phyloP scores from a whole-genome alignment of 2,329 filamentous ascomycete genomes.

The Penicillium sp. region DNA sequence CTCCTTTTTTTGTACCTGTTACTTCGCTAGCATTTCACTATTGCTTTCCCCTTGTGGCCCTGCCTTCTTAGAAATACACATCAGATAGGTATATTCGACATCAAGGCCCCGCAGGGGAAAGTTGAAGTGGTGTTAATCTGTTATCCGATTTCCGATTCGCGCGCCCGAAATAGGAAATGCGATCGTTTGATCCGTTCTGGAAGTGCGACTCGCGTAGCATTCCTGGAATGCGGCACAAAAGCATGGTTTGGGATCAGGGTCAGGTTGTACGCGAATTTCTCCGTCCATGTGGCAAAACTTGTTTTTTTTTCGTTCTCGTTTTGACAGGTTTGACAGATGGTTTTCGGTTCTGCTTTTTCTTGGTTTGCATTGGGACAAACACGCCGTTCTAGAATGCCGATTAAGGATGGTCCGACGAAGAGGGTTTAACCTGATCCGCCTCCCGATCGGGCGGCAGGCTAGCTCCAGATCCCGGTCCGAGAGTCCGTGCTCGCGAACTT shows the following conservation, averaged over 20 bases:
- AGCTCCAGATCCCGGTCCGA: not conserved
- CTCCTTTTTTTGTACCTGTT: not conserved
- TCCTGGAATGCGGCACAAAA: constrained; percentile 2
- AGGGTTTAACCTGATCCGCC: constrained; percentile 3
- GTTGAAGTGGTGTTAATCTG: not conserved
- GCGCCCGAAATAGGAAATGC: not conserved
- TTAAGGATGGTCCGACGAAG: not conserved
- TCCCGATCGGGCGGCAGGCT: not conserved
- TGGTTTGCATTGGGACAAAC: not conserved
- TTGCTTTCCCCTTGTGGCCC: not conserved
- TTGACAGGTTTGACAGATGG: too few relatives aligned
- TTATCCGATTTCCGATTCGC: not conserved
- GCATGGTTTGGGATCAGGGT: constrained; percentile 3
- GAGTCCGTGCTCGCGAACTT: not conserved
- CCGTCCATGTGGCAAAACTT: constrained; percentile 17
- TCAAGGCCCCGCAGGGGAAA: not conserved
- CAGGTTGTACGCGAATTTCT: constrained; percentile 7
- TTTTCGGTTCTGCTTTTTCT: not conserved
- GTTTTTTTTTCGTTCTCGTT: too few relatives aligned
- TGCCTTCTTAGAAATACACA: not conserved
- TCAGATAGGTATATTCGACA: not conserved
- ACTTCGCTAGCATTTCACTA: not conserved
- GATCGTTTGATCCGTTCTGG: not conserved
- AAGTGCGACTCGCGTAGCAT: not conserved
- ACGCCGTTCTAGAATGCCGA: constrained; percentile 1